Percentiles rank a stretch among this genome's conserved stretches.
phyloP scores from a whole-genome alignment of 2,329 filamentous ascomycete genomes.

The Epichloe hybrida region DNA sequence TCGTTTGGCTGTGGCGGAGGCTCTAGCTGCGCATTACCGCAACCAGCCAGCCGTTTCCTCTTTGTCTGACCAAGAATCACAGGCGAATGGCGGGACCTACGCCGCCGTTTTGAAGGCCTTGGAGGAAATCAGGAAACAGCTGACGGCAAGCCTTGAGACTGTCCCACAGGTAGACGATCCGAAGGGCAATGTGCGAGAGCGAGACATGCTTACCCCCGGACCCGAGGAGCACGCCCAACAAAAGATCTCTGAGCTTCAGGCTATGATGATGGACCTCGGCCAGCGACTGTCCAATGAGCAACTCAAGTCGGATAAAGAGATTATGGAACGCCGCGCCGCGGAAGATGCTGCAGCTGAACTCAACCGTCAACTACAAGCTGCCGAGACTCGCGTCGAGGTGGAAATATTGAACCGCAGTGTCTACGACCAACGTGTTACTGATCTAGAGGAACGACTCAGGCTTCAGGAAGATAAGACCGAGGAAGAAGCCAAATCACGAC shows the following conservation, averaged over 20 bases:
- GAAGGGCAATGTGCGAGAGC: conserved; percentile 38
- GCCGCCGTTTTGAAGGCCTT: conserved; percentile 52
- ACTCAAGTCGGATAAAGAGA: conserved; percentile 34
- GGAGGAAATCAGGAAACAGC: conserved; percentile 43
- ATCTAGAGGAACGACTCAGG: conserved; percentile 56
- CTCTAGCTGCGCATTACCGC: conserved; percentile 45
- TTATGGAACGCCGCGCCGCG: conserved; percentile 32
- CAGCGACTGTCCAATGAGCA: conserved; percentile 37
- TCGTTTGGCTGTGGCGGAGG: conserved; percentile 58
- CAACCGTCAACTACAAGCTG: conserved; percentile 39
- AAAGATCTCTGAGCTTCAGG: conserved; percentile 45
- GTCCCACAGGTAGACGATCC: conserved; percentile 19
- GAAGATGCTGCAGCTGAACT: conserved; percentile 42
- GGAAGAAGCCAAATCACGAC: conserved; percentile 47
- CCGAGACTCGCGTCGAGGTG: conserved; percentile 45
- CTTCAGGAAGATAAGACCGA: conserved; percentile 51
- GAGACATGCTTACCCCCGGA: conserved; percentile 37
- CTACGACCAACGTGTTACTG: conserved; percentile 47
- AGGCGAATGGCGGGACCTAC: conserved; percentile 25
- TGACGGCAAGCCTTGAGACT: conserved; percentile 11
- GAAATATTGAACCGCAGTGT: conserved; percentile 48
- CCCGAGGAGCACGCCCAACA: conserved; percentile 37
- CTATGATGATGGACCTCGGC: conserved; percentile 46
- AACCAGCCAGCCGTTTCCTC: conserved; percentile 19
- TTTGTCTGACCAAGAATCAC: conserved; percentile 10